Conservation (phyloP, 2,329 filamentous ascomycete species). For the Torrubiellomyces zombiae region DNA sequence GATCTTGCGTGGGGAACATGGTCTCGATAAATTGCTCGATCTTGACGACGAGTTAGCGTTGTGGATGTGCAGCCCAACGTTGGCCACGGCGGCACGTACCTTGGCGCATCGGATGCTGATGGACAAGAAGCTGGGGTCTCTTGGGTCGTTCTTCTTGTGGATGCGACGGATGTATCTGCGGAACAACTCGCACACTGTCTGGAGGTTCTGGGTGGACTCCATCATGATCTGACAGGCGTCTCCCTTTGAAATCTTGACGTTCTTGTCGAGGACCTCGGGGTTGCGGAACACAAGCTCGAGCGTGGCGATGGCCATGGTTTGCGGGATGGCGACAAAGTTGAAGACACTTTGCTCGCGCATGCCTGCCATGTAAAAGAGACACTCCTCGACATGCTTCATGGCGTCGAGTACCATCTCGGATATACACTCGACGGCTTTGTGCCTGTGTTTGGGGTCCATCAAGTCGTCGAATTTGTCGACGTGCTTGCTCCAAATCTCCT, state of each 20-base stretch:
- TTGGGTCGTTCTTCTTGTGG: conserved; percentile 83
- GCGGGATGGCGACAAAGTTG: conserved; percentile 96
- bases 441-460: conserved; percentile 63
- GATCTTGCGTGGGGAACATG: conserved; percentile 73
- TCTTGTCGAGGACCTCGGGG: conserved; percentile 64
- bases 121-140: conserved; percentile 79
- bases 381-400: conserved; percentile 74
- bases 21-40: conserved; percentile 93
- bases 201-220: conserved; percentile 81
- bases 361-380: conserved; percentile 93
- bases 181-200: conserved; percentile 68
- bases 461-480: conserved; percentile 80
- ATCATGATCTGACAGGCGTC: conserved; percentile 84
- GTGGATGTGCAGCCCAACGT: not conserved
- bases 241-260: conserved; percentile 94
- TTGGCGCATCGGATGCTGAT: conserved; percentile 84
- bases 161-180: conserved; percentile 62
- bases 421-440: conserved; percentile 66
- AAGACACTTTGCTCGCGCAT: conserved; percentile 93
- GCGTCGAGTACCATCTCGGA: conserved; percentile 93
- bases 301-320: conserved; percentile 93
- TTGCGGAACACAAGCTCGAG: conserved; percentile 88
- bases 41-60: conserved; percentile 28
- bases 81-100: conserved; percentile 27
- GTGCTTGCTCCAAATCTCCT: conserved; percentile 93